phyloP scores from a whole-genome alignment of 2,329 filamentous ascomycete genomes.

The Microdochium bolleyi region DNA sequence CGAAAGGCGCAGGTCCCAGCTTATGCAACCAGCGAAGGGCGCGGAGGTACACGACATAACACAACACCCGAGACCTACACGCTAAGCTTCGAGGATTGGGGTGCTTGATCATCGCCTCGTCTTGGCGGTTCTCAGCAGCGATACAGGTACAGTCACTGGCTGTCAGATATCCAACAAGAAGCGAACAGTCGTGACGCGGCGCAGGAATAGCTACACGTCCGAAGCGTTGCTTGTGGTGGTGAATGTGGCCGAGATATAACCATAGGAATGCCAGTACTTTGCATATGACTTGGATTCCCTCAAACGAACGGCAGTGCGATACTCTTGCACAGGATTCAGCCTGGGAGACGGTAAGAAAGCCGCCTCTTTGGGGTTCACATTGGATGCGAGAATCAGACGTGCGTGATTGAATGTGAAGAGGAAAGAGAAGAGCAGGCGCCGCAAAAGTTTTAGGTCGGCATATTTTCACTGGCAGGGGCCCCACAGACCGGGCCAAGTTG shows the following conservation, averaged over 20 bases:
- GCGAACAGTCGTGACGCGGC: no score
- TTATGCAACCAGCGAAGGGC: no score
- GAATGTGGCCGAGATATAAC: slow-evolving; percentile 23
- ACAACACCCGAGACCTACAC: no score
- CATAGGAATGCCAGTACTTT: slow-evolving; percentile 23
- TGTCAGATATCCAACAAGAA: no score
- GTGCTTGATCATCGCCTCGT: no score
- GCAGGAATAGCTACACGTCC: no score
- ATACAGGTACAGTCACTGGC: background rate
- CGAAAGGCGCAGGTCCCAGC: no score
- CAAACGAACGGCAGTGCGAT: slow-evolving; percentile 24
- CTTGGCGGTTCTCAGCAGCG: no score
- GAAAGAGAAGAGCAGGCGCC: background rate
- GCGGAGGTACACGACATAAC: no score
- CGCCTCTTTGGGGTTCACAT: slow-evolving; percentile 6
- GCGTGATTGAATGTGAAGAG: background rate
- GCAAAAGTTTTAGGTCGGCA: background rate
- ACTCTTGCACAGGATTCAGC: slow-evolving; percentile 22
- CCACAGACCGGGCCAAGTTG: background rate
- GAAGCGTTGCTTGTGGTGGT: background rate
- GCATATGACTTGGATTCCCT: slow-evolving; percentile 17
- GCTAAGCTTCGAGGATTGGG: no score
- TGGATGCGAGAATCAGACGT: background rate
- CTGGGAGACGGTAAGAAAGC: slow-evolving; percentile 17
- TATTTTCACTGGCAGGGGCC: background rate